phyloP scores from a whole-genome alignment of 2,329 filamentous ascomycete genomes.

The Talaromyces sp. region DNA sequence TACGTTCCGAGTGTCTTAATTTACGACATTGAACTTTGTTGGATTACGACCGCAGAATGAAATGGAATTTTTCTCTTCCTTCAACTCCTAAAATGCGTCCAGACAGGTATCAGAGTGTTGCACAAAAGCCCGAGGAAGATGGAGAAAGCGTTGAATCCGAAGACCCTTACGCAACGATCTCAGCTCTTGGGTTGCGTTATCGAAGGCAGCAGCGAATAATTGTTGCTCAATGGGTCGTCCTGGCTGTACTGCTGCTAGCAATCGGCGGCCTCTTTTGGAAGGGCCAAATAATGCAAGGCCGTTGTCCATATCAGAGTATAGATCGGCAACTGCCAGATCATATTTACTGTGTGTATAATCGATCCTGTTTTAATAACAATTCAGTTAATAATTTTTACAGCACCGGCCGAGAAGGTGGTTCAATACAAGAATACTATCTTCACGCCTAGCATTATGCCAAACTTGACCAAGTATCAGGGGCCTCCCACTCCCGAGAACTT shows the following conservation, averaged over 20 bases:
- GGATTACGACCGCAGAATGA: neutral
- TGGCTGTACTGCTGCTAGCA: neutral
- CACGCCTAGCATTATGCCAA: neutral
- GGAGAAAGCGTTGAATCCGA: neutral
- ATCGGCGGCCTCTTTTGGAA: neutral
- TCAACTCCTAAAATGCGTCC: neutral
- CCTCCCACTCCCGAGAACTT: conserved; percentile 2
- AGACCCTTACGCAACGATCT: neutral
- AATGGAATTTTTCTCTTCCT: neutral
- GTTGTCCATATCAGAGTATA: conserved; percentile 1
- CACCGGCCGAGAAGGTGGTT: neutral
- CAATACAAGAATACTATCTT: conserved; percentile 2
- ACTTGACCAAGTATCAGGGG: conserved; percentile 1
- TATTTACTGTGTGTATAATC: neutral
- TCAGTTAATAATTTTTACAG: neutral
- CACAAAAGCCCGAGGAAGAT: conserved; percentile 4
- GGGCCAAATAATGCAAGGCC: neutral
- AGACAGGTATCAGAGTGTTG: neutral
- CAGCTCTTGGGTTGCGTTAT: neutral
- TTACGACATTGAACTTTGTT: neutral
- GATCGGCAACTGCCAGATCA: neutral
- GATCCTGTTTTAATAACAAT: neutral
- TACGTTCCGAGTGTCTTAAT: neutral
- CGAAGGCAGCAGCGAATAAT: conserved; percentile 1
- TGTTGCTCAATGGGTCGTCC: neutral